Evolutionary conservation across 2,329 filamentous ascomycete species (phyloP).

Genomic region (Sarocladium strictum): DNA sequence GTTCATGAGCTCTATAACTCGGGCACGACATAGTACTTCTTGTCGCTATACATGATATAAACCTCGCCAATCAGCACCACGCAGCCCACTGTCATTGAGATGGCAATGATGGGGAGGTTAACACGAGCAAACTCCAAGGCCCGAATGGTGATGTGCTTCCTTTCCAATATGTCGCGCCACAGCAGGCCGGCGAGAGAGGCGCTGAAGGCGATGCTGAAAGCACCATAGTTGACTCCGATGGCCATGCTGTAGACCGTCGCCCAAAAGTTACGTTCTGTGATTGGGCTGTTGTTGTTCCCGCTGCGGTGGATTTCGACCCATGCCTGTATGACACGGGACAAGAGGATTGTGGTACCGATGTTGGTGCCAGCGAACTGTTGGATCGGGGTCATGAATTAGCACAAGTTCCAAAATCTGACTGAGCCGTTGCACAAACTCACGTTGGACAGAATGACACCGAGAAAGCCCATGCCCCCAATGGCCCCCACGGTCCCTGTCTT

Average conservation of each 20-base stretch:
- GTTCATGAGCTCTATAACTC: background rate
- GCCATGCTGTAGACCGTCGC: slow-evolving; percentile 71
- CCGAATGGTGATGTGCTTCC: slow-evolving; percentile 62
- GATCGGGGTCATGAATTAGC: slow-evolving; percentile 7
- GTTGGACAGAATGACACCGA: slow-evolving; percentile 66
- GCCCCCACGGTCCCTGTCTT: slow-evolving; percentile 64
- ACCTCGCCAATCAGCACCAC: slow-evolving; percentile 57
- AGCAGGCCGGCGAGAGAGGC: slow-evolving; percentile 65
- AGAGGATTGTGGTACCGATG: slow-evolving; percentile 68
- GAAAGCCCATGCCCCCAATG: slow-evolving; percentile 67
- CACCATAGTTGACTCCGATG: slow-evolving; percentile 68
- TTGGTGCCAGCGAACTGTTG: slow-evolving; percentile 68
- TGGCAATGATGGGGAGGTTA: slow-evolving; percentile 65
- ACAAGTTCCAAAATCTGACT: background rate
- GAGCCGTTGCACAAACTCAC: slow-evolving; percentile 39
- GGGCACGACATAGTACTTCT: background rate
- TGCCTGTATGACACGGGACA: slow-evolving; percentile 63
- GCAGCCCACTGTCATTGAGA: slow-evolving; percentile 60
- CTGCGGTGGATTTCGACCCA: slow-evolving; percentile 50
- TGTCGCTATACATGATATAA: slow-evolving; percentile 38
- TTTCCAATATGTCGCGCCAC: slow-evolving; percentile 63
- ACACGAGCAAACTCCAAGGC: slow-evolving; percentile 60
- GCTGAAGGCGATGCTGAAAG: slow-evolving; percentile 67
- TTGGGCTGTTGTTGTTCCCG: slow-evolving; percentile 36
- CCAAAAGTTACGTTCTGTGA: slow-evolving; percentile 64